Evolutionary conservation across 2,329 filamentous ascomycete species (phyloP).

Genomic region (Fusarium newnesense): DNA sequence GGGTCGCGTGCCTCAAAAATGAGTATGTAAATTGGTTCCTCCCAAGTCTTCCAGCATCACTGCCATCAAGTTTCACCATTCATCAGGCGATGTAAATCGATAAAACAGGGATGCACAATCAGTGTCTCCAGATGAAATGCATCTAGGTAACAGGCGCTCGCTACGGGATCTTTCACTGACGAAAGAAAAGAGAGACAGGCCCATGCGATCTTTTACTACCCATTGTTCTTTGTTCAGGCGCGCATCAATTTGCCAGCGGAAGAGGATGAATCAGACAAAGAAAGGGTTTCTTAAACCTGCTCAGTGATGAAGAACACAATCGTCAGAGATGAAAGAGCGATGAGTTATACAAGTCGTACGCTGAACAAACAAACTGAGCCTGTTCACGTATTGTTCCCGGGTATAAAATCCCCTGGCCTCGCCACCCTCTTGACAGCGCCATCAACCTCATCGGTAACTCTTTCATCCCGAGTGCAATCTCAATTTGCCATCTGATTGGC

Average conservation of each 20-base stretch:
- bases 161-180: rapidly evolving
- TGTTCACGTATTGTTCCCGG: not conserved
- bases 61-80: not conserved
- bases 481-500: rapidly evolving
- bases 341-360: too few relatives aligned
- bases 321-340: not conserved
- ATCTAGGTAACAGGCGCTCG: rapidly evolving
- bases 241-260: too few relatives aligned
- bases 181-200: not conserved
- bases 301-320: not conserved
- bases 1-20: not conserved
- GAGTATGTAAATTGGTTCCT: rapidly evolving
- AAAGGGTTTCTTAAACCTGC: not conserved
- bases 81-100: not conserved
- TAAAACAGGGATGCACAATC: not conserved
- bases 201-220: rapidly evolving
- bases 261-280: not conserved
- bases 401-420: not conserved
- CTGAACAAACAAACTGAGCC: not conserved
- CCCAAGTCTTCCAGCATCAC: not conserved
- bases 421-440: not conserved
- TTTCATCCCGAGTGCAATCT: too few relatives aligned
- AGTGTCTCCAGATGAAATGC: rapidly evolving
- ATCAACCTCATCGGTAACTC: not conserved
- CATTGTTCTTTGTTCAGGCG: not conserved